Evolutionary conservation across 2,329 filamentous ascomycete genomes (phyloP).

Genomic region (Coniochaeta sp.): DNA sequence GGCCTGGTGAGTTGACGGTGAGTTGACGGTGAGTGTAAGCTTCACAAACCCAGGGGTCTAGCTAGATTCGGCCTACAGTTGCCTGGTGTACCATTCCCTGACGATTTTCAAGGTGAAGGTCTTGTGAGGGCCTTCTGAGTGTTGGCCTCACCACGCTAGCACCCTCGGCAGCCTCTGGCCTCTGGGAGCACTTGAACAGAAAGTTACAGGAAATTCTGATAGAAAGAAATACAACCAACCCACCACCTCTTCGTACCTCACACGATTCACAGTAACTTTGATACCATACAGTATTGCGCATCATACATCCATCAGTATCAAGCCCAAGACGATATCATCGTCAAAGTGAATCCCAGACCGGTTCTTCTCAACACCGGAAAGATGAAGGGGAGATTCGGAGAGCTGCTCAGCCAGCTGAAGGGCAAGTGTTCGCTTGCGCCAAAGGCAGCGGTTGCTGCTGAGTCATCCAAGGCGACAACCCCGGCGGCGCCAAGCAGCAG

Average conservation of each 20-base stretch:
- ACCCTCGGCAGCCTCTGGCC: background rate
- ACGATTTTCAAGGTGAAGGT: background rate
- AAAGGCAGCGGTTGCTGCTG: background rate
- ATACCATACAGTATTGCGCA: no score
- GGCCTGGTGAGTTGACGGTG: no score
- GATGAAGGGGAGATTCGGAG: background rate
- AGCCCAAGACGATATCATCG: no score
- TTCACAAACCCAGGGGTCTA: no score
- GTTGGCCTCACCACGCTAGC: no score
- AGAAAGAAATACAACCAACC: background rate
- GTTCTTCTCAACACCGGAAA: background rate
- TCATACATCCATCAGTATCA: no score
- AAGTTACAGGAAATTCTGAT: background rate
- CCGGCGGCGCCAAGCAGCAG: background rate
- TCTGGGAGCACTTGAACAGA: background rate
- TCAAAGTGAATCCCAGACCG: no score
- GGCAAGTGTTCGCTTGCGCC: background rate
- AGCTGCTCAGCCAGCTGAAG: background rate
- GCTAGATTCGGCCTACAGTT: no score
- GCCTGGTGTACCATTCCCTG: no score
- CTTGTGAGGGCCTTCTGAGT: background rate
- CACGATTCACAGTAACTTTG: no score
- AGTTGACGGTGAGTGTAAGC: background rate
- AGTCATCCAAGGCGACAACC: background rate
- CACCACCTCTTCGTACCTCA: background rate